Evolutionary conservation across 495 filamentous ascomycete genomes (phyloP), one percentile per base, ranked within the genome.

Genomic region (Xylaria acuta): DNA sequence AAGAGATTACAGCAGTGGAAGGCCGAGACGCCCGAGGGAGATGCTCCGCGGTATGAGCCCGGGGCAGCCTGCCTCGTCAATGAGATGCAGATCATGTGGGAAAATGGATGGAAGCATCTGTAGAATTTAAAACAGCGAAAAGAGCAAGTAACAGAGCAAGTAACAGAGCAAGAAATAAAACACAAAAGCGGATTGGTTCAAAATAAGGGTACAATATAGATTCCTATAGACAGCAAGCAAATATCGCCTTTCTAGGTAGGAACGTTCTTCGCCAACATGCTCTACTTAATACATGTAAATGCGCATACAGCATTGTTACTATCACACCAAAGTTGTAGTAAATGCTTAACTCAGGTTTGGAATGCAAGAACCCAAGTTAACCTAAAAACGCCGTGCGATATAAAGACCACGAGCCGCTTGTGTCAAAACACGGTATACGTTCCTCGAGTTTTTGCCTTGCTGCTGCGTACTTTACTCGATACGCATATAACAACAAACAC

Each of bases 61-160:
- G 91, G 88, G n/a, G 82, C 82, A 56, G 86, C 87, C 62, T 96
- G 93, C 77, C 81, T 94, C 67, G 88, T 95, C 64, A 90, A 95
- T 81, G 92, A 94, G 83, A 95, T 95, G 93, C 93, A 96, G 79
- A 87, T 96, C 47, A 82, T 95, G 72, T 86, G 88, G 75, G 73
- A 84, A 62, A 92, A 92, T 78, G 93, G 93, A 22, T 96, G 92
- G 93, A 86, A 85, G 66, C 93, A 95, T 86, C 83, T 94, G 58
- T 93, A 80, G 76, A 67, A 32, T 64, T 62, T 3, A 64, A 64
- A 43, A 64, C 9, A 43, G 40, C 36, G 66, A 45, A n/a, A n/a
- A n/a, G n/a, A 27, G 6, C 12, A 63, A 22, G n/a, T 9, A 41
- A 51, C 5, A 22, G 25, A 27, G 6, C 12, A 63, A 22, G n/a